A percentile compares a stretch with the other conserved stretches of the same genome.
These are phyloP conservation scores for Anethum foeniculum DNA, from an alignment of 140 eudicot genomes.

Conservation along the genomic window DNA sequence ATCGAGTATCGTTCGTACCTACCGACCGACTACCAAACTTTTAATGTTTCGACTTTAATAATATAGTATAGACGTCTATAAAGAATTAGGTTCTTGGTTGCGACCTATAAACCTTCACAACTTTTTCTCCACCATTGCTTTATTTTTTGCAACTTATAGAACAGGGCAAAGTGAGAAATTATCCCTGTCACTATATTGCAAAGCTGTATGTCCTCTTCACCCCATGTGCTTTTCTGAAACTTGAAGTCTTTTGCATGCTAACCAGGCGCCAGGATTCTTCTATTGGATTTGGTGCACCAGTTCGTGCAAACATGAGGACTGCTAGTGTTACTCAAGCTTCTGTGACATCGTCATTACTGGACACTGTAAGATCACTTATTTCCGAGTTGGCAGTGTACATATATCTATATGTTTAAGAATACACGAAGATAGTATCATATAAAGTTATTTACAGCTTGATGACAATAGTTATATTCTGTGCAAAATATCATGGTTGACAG, in stretches of 20 bases:
- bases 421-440: not conserved
- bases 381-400: not conserved
- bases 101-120: not conserved
- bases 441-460: not conserved
- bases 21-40: no score
- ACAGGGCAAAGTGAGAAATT: not conserved
- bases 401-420: not conserved
- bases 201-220: not conserved
- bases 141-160: not conserved
- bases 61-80: no score
- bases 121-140: not conserved
- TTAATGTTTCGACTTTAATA: no score
- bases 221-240: not conserved
- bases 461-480: constrained; percentile 7
- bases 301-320: constrained; percentile 91
- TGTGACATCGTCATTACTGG: constrained; percentile 79
- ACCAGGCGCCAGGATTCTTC: constrained; percentile 91
- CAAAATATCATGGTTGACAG: constrained; percentile 32
- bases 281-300: constrained; percentile 96
- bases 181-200: not conserved
- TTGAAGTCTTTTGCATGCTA: not conserved
- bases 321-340: constrained; percentile 65
- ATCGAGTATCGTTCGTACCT: no score
- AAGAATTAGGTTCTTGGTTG: not conserved
- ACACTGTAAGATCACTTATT: constrained; percentile 52